Conservation (phyloP, 495 filamentous ascomycete species). For the Penicillium tannophilum region DNA sequence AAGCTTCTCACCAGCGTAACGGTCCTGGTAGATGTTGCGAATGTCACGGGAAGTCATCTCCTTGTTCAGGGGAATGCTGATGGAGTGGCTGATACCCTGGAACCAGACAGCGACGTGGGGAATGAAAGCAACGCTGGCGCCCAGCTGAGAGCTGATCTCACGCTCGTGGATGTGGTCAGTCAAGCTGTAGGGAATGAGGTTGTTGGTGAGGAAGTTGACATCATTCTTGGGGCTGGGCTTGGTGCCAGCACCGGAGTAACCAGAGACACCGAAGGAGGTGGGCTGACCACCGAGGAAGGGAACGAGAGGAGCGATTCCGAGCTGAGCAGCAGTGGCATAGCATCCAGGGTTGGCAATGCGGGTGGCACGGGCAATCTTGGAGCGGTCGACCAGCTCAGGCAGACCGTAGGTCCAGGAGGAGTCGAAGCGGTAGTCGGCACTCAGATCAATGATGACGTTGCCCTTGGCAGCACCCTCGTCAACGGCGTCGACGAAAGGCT, state of each 20-base stretch:
- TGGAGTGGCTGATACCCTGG: conserved; percentile 92
- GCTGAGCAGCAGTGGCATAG: conserved; percentile 95
- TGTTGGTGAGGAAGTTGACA: conserved; percentile 80
- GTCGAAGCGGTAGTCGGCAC: conserved; percentile 94
- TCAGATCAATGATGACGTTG: conserved; percentile 88
- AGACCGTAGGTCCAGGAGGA: conserved; percentile 92
- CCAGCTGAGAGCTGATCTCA: conserved; percentile 82
- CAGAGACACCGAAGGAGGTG: conserved; percentile 89
- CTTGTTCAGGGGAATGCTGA: conserved; percentile 82
- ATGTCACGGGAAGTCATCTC: conserved; percentile 89
- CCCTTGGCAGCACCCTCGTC: conserved; percentile 69
- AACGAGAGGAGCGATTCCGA: conserved; percentile 84
- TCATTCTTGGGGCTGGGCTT: conserved; percentile 97
- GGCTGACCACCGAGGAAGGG: conserved; percentile 78
- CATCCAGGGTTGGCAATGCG: conserved; percentile 95
- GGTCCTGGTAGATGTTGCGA: conserved; percentile 91
- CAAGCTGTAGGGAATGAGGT: conserved; percentile 90
- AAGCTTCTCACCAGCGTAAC: conserved; percentile 92
- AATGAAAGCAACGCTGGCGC: conserved; percentile 78
- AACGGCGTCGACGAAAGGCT: conserved; percentile 92
- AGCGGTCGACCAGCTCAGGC: conserved; percentile 80
- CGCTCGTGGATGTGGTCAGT: conserved; percentile 96
- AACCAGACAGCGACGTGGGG: conserved; percentile 98
- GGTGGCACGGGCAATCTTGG: conserved; percentile 76
- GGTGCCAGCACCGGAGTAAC: conserved; percentile 95